Evolutionary conservation across 148 eudicot species (phyloP).

Genomic region (Linanthus parryae): DNA sequence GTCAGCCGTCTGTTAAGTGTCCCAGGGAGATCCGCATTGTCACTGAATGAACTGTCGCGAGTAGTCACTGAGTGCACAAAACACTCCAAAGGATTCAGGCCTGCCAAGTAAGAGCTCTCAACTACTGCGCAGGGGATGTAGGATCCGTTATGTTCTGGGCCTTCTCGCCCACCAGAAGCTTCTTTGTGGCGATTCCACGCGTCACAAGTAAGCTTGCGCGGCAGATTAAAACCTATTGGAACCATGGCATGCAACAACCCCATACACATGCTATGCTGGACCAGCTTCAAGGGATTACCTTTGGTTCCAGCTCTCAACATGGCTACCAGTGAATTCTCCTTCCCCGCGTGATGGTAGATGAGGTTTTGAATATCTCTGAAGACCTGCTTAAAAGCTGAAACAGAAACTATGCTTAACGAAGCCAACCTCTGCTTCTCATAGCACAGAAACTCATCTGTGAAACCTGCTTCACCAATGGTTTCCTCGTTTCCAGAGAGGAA

Average conservation of each 20-base stretch:
- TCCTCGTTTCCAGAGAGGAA: slow-evolving; percentile 41
- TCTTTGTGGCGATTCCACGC: slow-evolving; percentile 68
- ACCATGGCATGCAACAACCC: slow-evolving; percentile 78
- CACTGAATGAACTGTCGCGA: slow-evolving; percentile 84
- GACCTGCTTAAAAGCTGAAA: slow-evolving; percentile 56
- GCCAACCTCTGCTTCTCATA: slow-evolving; percentile 61
- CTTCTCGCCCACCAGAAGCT: slow-evolving; percentile 9
- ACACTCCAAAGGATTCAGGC: slow-evolving; percentile 79
- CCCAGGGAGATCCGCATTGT: slow-evolving; percentile 88
- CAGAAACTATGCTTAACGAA: slow-evolving; percentile 59
- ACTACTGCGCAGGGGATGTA: slow-evolving; percentile 71
- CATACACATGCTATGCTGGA: slow-evolving; percentile 85
- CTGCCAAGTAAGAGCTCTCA: slow-evolving; percentile 50
- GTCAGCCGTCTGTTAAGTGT: slow-evolving; percentile 60
- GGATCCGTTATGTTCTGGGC: slow-evolving; percentile 23
- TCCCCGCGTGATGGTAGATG: slow-evolving; percentile 39
- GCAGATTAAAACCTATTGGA: slow-evolving; percentile 61
- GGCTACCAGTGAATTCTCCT: slow-evolving; percentile 55
- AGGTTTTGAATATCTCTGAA: slow-evolving; percentile 71
- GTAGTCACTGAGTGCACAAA: slow-evolving; percentile 75
- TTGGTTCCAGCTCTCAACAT: slow-evolving; percentile 92
- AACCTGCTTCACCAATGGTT: slow-evolving; percentile 19
- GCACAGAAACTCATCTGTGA: slow-evolving; percentile 33
- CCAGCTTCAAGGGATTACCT: slow-evolving; percentile 60
- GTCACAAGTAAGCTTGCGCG: slow-evolving; percentile 61